phyloP scores from a whole-genome alignment of 805 yeast species.

The Hanseniaspora taiwanica region DNA sequence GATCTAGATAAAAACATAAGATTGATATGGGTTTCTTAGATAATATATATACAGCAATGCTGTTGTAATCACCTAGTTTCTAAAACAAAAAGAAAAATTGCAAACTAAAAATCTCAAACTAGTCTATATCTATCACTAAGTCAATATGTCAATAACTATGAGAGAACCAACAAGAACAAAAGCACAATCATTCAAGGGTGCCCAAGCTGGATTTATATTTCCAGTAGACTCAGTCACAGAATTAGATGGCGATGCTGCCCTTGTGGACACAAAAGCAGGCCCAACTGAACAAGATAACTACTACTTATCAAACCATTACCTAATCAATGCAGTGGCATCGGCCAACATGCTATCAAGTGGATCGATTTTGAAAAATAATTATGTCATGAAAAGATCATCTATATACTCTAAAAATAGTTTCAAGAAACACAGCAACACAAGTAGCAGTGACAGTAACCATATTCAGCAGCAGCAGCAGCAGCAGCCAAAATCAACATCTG shows the following conservation, averaged over 20 bases:
- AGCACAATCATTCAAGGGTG: constrained; percentile 27
- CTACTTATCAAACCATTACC: constrained; percentile 18
- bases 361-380: neutral
- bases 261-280: neutral
- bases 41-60: too few relatives aligned
- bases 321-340: constrained; percentile 12
- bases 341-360: neutral
- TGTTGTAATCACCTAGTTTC: too few relatives aligned
- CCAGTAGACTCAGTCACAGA: constrained; percentile 16
- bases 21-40: too few relatives aligned
- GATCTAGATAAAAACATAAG: too few relatives aligned
- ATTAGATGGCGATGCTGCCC: neutral
- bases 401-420: too few relatives aligned
- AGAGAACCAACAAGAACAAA: constrained; percentile 24
- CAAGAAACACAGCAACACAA: too few relatives aligned
- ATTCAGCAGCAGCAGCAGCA: too few relatives aligned
- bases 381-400: neutral
- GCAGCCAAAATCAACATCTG: neutral
- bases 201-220: constrained; percentile 28
- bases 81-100: too few relatives aligned
- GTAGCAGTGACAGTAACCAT: too few relatives aligned
- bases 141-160: constrained; percentile 9
- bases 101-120: too few relatives aligned
- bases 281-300: constrained; percentile 9
- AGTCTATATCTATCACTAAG: neutral